Percentiles rank a stretch among this genome's conserved stretches.
phyloP scores from a whole-genome alignment of 2,329 filamentous ascomycete species.

The Monilinia polystroma region DNA sequence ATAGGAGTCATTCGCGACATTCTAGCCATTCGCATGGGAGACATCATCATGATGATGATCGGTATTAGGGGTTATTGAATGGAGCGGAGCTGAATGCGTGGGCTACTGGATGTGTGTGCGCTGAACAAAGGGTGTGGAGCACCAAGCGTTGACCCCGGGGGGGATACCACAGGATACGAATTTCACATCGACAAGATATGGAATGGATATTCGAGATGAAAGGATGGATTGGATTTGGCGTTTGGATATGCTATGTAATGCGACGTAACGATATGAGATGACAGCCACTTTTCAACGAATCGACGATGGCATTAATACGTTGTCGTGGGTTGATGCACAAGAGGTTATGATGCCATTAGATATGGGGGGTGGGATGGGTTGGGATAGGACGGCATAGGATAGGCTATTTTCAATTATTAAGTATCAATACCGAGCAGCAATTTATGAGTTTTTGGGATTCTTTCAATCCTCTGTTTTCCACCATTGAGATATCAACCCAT shows the following conservation, averaged over 20 bases:
- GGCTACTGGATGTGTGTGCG: no score
- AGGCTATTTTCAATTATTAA: background rate
- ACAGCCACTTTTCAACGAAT: background rate
- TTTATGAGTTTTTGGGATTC: no score
- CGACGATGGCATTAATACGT: background rate
- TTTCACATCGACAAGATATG: no score
- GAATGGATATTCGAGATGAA: no score
- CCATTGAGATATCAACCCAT: no score
- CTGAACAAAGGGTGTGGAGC: no score
- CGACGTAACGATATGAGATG: background rate
- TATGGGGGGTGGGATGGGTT: background rate
- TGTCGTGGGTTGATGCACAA: background rate
- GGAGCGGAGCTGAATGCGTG: background rate
- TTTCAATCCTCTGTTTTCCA: no score
- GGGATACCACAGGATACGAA: no score
- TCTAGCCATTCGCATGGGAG: conserved; percentile 7
- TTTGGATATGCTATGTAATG: background rate
- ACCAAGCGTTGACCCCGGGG: no score
- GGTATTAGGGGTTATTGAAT: background rate
- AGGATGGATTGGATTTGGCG: conserved; percentile 6
- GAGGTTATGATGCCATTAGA: background rate
- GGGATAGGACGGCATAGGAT: background rate
- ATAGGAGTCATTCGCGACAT: conserved; percentile 5
- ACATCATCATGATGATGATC: conserved; percentile 8
- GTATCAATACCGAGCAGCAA: background rate